These are phyloP conservation scores for Schizopora paradoxa DNA, from an alignment of 1,284 basidiomycete genomes.

Conservation along the genomic window DNA sequence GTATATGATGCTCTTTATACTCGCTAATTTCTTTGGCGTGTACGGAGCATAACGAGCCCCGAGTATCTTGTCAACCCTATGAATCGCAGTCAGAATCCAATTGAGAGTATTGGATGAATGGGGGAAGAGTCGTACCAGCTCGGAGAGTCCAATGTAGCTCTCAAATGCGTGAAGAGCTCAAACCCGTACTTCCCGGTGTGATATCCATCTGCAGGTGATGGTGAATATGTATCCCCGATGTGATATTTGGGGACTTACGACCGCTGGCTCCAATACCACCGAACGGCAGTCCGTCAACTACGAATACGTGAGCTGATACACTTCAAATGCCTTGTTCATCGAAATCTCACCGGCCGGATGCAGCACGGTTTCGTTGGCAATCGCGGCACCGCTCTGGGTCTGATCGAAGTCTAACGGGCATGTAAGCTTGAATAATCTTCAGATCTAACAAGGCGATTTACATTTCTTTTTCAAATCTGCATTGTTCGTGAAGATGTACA, in stretches of 20 bases:
- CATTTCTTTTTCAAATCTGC: slow-evolving; percentile 34
- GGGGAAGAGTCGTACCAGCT: slow-evolving; percentile 23
- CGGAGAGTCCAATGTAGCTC: slow-evolving; percentile 39
- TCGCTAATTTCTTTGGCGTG: not conserved
- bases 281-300: slow-evolving; percentile 41
- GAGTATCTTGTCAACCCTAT: not conserved
- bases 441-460: slow-evolving; percentile 27
- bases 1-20: slow-evolving; percentile 1
- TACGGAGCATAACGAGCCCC: slow-evolving; percentile 6
- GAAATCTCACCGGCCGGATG: slow-evolving; percentile 37
- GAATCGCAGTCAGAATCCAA: not conserved
- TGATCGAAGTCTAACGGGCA: slow-evolving; percentile 36
- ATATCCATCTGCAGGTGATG: slow-evolving; percentile 33
- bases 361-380: slow-evolving; percentile 50
- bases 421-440: slow-evolving; percentile 21
- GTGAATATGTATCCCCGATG: slow-evolving; percentile 14
- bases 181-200: slow-evolving; percentile 42
- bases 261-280: slow-evolving; percentile 45
- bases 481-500: slow-evolving; percentile 46
- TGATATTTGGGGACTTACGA: too few relatives aligned
- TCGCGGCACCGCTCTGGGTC: slow-evolving; percentile 46
- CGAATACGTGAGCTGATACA: not conserved
- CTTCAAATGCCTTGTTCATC: not conserved
- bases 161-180: slow-evolving; percentile 42
- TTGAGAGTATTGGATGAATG: not conserved